Evolutionary conservation across 2,329 filamentous ascomycete species (phyloP).

Genomic region (Fusarium marasasianum): DNA sequence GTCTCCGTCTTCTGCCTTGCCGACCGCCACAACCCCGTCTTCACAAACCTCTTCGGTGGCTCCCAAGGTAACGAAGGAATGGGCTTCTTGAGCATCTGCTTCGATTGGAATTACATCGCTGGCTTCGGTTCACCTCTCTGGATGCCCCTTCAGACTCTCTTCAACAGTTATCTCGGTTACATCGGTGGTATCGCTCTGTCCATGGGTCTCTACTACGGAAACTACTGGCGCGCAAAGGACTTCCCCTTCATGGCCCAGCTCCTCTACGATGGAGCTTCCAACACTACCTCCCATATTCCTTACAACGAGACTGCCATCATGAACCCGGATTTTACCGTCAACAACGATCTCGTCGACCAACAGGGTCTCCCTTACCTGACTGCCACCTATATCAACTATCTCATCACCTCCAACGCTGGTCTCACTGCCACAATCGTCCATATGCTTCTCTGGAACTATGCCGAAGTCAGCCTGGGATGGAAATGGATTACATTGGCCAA

Average conservation of each 20-base stretch:
- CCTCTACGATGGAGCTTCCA: constrained; percentile 13
- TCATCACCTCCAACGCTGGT: constrained; percentile 23
- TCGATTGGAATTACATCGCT: constrained; percentile 31
- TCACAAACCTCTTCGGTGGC: constrained; percentile 29
- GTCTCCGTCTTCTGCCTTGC: constrained; percentile 20
- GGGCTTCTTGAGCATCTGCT: constrained; percentile 15
- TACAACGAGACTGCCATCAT: constrained; percentile 26
- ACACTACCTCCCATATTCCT: not conserved
- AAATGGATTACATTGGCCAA: constrained; percentile 6
- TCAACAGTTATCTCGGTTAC: constrained; percentile 53
- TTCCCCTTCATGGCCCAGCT: constrained; percentile 32
- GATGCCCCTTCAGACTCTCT: constrained; percentile 50
- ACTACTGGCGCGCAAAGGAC: constrained; percentile 23
- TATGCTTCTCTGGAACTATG: constrained; percentile 38
- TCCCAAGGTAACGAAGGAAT: constrained; percentile 32
- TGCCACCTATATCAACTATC: constrained; percentile 24
- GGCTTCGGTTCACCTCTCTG: constrained; percentile 48
- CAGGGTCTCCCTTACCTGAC: constrained; percentile 16
- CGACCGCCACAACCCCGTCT: constrained; percentile 16
- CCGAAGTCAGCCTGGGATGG: constrained; percentile 35
- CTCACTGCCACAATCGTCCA: constrained; percentile 20
- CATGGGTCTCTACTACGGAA: constrained; percentile 39
- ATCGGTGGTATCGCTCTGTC: constrained; percentile 49
- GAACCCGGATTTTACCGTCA: constrained; percentile 35
- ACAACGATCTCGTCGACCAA: not conserved